A percentile compares a stretch with the other conserved stretches of the same genome.
Conservation (phyloP, 768 basidiomycete species). For the Rhodotorula babjevae region DNA sequence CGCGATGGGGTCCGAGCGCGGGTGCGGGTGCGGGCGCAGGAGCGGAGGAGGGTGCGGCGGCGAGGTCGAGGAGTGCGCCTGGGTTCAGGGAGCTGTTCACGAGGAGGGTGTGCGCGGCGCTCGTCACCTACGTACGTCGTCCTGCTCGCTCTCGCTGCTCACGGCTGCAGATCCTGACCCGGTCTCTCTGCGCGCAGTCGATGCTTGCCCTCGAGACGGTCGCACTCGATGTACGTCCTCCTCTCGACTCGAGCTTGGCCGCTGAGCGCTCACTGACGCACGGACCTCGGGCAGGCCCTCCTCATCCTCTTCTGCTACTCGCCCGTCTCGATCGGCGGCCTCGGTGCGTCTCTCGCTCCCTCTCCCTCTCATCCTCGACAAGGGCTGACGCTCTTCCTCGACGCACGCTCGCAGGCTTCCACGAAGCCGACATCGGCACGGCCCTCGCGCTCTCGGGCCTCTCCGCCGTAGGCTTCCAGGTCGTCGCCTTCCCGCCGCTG, state of each 20-base stretch:
- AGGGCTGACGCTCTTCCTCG: not conserved
- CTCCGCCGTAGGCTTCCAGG: constrained; percentile 22
- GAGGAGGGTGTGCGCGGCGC: constrained; percentile 3
- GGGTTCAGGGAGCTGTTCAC: constrained; percentile 16
- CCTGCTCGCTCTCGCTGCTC: too few species aligned
- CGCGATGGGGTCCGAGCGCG: not conserved
- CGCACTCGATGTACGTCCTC: constrained; percentile 12
- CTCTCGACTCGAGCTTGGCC: too few species aligned
- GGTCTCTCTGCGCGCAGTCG: constrained; percentile 2
- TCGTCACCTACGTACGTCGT: constrained; percentile 19
- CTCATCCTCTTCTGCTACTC: constrained; percentile 40
- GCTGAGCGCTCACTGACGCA: not conserved
- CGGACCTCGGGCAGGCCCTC: constrained; percentile 12
- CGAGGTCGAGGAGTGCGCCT: not conserved
- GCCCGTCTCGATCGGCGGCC: constrained; percentile 35
- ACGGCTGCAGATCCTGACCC: too few species aligned
- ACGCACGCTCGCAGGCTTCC: constrained; percentile 19
- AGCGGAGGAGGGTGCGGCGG: not conserved
- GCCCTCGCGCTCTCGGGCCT: constrained; percentile 37
- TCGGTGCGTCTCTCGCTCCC: constrained; percentile 10
- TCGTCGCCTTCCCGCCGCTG: constrained; percentile 39
- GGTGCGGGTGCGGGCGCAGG: too few species aligned
- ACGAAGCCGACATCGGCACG: constrained; percentile 27
- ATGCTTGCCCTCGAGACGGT: constrained; percentile 35
- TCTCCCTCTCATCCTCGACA: not conserved